Percentiles rank a stretch among this genome's conserved stretches.
Evolutionary conservation across 2,329 filamentous ascomycete species (phyloP).

Genomic region (Aspergillus tubingensis): DNA sequence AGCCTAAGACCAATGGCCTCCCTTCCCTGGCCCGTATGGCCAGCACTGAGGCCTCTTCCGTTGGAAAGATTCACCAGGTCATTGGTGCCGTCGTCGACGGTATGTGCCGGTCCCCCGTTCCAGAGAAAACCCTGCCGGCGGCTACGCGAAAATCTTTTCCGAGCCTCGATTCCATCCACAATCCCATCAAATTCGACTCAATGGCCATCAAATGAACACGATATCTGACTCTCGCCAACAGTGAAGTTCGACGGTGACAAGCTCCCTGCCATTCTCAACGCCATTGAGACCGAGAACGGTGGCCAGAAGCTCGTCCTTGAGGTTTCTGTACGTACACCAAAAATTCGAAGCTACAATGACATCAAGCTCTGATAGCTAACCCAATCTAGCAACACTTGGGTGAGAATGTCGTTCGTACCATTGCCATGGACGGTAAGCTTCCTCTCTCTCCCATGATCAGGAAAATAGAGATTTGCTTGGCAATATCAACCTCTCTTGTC

Average conservation of each 20-base stretch:
- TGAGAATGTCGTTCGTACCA: conserved; percentile 98
- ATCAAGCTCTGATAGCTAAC: conserved; percentile 27
- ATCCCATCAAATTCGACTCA: conserved; percentile 32
- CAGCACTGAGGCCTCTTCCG: conserved; percentile 56
- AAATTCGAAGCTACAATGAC: conserved; percentile 15
- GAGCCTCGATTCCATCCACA: conserved; percentile 40
- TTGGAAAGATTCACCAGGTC: conserved; percentile 74
- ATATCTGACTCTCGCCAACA: conserved; percentile 49
- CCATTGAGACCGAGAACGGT: conserved; percentile 86
- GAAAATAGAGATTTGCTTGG: not conserved
- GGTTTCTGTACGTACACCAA: conserved; percentile 73
- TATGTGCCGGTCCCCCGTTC: conserved; percentile 53
- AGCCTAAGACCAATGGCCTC: conserved; percentile 59
- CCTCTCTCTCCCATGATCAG: conserved; percentile 11
- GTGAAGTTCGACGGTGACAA: conserved; percentile 96
- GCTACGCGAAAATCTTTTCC: conserved; percentile 47
- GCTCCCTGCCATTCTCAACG: conserved; percentile 96
- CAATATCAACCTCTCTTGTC: not conserved
- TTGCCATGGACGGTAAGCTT: conserved; percentile 98
- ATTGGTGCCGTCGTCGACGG: conserved; percentile 99
- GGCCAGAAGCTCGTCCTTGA: conserved; percentile 94
- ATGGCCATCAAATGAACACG: conserved; percentile 22
- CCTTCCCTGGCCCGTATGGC: conserved; percentile 65
- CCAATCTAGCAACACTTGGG: conserved; percentile 88
- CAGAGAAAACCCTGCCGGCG: conserved; percentile 20